A percentile compares a stretch with the other conserved stretches of the same genome.
phyloP scores from a whole-genome alignment of 192 early-diverging fungal genomes.

The Coemansia sp. region DNA sequence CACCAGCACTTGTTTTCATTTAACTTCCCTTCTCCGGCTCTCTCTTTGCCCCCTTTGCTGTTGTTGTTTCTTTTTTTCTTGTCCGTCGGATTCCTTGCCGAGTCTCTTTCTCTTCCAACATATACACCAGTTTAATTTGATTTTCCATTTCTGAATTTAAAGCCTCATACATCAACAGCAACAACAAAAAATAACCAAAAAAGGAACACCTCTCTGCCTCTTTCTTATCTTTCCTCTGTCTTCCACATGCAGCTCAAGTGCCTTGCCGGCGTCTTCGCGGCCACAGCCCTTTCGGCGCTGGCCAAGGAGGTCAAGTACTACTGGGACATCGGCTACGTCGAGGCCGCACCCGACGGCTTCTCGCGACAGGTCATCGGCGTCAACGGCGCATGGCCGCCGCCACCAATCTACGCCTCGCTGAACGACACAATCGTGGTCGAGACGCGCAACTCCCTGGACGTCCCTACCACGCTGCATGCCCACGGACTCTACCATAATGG shows the following conservation, averaged over 20 bases:
- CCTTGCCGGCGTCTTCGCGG: slow-evolving; percentile 32
- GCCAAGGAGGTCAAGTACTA: slow-evolving; percentile 62
- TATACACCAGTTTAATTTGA: too few relatives aligned
- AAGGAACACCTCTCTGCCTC: too few relatives aligned
- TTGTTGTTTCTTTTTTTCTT: not conserved
- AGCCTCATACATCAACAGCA: not conserved
- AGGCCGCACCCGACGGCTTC: slow-evolving; percentile 64
- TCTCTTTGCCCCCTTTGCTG: not conserved
- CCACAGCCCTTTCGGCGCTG: slow-evolving; percentile 12
- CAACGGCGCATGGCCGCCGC: slow-evolving; percentile 65
- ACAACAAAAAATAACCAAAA: too few relatives aligned
- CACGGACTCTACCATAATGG: slow-evolving; percentile 82
- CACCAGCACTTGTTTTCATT: slow-evolving; percentile 8
- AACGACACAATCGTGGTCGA: slow-evolving; percentile 50
- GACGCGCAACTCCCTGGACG: slow-evolving; percentile 57
- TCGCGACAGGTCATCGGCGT: slow-evolving; percentile 68
- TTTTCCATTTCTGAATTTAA: too few relatives aligned
- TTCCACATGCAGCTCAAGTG: slow-evolving; percentile 30
- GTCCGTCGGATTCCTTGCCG: not conserved
- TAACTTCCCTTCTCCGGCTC: too few relatives aligned
- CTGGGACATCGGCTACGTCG: slow-evolving; percentile 69
- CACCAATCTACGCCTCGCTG: slow-evolving; percentile 26
- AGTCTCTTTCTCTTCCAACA: not conserved
- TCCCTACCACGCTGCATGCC: slow-evolving; percentile 64
- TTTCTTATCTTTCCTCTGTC: not conserved